Base-by-base conservation (phyloP, 768 basidiomycete species). In the Boletus sp. region DNA sequence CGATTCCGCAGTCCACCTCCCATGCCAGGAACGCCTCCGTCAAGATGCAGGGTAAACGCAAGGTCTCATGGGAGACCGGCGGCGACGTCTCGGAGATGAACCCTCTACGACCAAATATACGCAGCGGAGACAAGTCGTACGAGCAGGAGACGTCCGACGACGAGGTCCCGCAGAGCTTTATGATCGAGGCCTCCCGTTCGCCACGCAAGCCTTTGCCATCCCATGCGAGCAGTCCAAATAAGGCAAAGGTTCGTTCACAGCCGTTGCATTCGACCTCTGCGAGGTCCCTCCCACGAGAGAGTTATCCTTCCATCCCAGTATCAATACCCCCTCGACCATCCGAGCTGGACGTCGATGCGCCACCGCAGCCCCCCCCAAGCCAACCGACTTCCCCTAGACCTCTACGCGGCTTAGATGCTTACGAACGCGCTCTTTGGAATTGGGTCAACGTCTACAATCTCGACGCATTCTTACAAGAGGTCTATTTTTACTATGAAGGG, bases 371-470 rank as follows among this genome's bases (percentile, higher is more conserved):
- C 8, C 58, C 59, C 21, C 62, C 65, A 40, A 63, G 62, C 52
- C 64, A 53, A 11, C 60, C 61, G 21, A 21, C 53, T 27, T 62
- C 62, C 40, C 63, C 72, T 19, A 83, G 75, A 55, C 77, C 74
- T 40, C 81, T 85, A 79, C 80, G 83, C 47, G 88, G 90, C 9
- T 69, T 93, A 42, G 88, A 93, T 64, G 83, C 84, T 13, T 86
- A 90, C 64, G 94, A 99, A 70, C 86, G 85, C 54, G 97, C 97
- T 1, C 71, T 98, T 45, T 99, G 97, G 97, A 89, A 90, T 54
- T 99, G 97, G 97, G 93, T 98, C 55, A 99, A 99, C 67, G 93
- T 98, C 13, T 93, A 93, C 68, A 98, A 99, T 67, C 79, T 99
- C 37, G 97, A 99, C 65, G 86, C 85, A 8, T 99, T 95, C 71